Evolutionary conservation across 495 filamentous ascomycete genomes (phyloP).

Genomic region (Cryomyces minteri): DNA sequence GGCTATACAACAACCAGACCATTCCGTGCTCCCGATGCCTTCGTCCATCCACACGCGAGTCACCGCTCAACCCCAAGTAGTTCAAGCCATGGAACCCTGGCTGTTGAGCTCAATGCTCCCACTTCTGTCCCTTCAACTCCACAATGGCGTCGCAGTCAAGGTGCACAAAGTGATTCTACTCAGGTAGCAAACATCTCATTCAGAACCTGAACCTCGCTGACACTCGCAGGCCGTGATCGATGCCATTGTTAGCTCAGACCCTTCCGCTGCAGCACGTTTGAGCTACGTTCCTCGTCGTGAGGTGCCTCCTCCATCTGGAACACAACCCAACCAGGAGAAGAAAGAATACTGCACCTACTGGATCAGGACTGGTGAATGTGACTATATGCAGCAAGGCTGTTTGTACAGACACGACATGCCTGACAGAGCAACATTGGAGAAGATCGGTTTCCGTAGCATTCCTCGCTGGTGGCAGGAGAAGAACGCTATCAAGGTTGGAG

Average conservation of each 20-base stretch:
- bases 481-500: conserved; percentile 13
- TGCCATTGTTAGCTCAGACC: conserved; percentile 4
- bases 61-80: no score
- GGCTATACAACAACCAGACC: neutral
- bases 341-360: conserved; percentile 80
- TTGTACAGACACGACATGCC: conserved; percentile 82
- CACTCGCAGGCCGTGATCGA: conserved; percentile 7
- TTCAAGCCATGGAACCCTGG: no score
- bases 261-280: conserved; percentile 1
- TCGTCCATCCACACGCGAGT: neutral
- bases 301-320: conserved; percentile 14
- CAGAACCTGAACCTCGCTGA: neutral
- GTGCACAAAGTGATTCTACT: neutral
- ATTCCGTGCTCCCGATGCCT: conserved; percentile 6
- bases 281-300: conserved; percentile 1
- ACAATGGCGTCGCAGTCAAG: neutral
- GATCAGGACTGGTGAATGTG: conserved; percentile 68
- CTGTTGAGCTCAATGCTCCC: no score
- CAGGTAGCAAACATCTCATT: neutral
- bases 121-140: neutral
- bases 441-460: conserved; percentile 38
- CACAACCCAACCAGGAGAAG: conserved; percentile 18
- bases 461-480: conserved; percentile 39
- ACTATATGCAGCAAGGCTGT: conserved; percentile 71
- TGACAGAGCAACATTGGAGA: conserved; percentile 35